These are phyloP conservation scores for Medicago ruthenica DNA, from an alignment of 306 rosid genomes.

Conservation along the genomic window DNA sequence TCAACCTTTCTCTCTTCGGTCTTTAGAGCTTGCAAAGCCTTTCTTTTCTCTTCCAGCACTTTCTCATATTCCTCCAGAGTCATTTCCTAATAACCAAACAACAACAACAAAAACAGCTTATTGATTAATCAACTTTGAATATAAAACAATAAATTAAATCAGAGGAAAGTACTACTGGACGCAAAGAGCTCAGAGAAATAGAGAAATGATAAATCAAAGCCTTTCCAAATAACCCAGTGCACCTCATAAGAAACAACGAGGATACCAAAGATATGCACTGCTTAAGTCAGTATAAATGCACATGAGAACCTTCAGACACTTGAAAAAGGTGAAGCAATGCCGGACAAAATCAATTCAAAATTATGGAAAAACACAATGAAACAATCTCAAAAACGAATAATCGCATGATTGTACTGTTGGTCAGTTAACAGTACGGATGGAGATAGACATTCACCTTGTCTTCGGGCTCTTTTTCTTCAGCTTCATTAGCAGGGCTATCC, in stretches of 20 bases:
- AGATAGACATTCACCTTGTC: conserved; percentile 67
- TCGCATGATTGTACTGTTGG: neutral
- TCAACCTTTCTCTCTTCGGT: conserved; percentile 84
- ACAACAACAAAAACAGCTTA: neutral
- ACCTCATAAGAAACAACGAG: too few species aligned
- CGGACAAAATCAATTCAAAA: too few species aligned
- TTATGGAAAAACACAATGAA: neutral
- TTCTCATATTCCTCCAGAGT: conserved; percentile 92
- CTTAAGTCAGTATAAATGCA: too few species aligned
- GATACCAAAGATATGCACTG: too few species aligned
- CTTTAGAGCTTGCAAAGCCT: conserved; percentile 67
- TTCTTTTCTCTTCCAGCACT: conserved; percentile 88
- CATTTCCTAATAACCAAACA: conserved; percentile 70
- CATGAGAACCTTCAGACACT: neutral
- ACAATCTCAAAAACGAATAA: neutral
- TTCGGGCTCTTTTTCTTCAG: conserved; percentile 82
- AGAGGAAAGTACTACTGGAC: neutral
- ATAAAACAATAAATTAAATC: neutral
- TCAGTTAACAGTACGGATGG: neutral
- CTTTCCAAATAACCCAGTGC: neutral
- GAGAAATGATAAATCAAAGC: neutral
- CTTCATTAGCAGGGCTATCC: conserved; percentile 67
- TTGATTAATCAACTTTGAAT: neutral
- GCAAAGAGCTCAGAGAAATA: neutral
- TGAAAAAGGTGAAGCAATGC: neutral